These are phyloP conservation scores for Pharnaceum exiguum DNA, from an alignment of 148 eudicot species.

Conservation along the genomic window DNA sequence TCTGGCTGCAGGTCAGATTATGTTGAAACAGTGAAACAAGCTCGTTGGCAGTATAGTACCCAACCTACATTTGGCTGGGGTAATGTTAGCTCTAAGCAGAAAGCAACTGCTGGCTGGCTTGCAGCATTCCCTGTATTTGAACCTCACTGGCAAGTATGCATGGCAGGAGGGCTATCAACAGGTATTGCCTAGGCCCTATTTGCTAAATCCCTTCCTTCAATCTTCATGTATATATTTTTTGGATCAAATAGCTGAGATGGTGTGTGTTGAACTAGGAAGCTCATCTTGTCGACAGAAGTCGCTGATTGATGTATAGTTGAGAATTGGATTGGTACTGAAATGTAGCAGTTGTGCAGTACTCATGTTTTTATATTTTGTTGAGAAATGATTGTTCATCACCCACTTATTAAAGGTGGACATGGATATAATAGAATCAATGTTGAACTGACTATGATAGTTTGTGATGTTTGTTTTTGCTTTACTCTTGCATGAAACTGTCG, in stretches of 20 bases:
- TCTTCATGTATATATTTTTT: background rate
- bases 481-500: too few relatives aligned
- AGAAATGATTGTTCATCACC: too few relatives aligned
- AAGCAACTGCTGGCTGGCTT: constrained; percentile 98
- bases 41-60: constrained; percentile 93
- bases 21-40: constrained; percentile 75
- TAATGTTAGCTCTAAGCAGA: constrained; percentile 80
- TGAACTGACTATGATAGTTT: too few relatives aligned
- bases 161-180: constrained; percentile 97
- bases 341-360: too few relatives aligned
- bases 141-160: constrained; percentile 99
- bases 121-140: constrained; percentile 98
- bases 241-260: background rate
- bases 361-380: too few relatives aligned
- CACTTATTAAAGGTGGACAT: too few relatives aligned
- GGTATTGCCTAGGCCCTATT: constrained; percentile 33
- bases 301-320: too few relatives aligned
- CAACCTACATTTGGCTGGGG: constrained; percentile 96
- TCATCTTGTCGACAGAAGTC: too few relatives aligned
- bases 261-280: background rate
- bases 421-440: too few relatives aligned
- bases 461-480: too few relatives aligned
- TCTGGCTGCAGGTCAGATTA: constrained; percentile 66
- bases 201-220: too few relatives aligned
- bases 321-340: too few relatives aligned